Base-by-base conservation (phyloP, 768 basidiomycete genomes). In the Leccinum broughii region DNA sequence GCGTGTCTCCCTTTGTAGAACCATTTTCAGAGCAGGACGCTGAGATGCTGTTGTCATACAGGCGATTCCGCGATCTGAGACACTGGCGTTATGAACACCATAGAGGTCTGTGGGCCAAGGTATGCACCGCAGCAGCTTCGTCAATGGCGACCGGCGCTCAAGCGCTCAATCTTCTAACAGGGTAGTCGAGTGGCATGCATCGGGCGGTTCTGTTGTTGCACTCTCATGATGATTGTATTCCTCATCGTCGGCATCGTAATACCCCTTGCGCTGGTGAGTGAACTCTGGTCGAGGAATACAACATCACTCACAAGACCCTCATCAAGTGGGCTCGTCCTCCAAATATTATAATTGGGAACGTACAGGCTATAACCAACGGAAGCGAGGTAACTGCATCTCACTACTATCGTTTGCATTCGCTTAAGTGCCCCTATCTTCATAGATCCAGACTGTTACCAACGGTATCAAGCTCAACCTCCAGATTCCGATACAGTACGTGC, bases 291-390 rank as follows among this genome's bases (percentile, higher is more conserved):
- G 57, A 59, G 32, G 52, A 37, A 41, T 8, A 9, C n/a, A 34
- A 26, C 28, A 8, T 50, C 15, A 54, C 57, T 62, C 1, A 68
- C 46, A n/a, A 22, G 32, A 10, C 34, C 24, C 22, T 56, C 51
- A 14, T 54, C 53, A 52, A 93, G 92, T 94, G 88, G 88, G 80
- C 89, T 54, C 82, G 85, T 32, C 92, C 92, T 24, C 92, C 92
- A 1, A 80, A 85, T 61, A 76, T 93, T 53, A 68, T 70, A 26
- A 77, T 94, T 59, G 86, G 87, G 14, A 65, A 71, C 32, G 81
- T 85, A 26, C 70, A 75, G 52, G 17, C 69, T 20, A 13, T 79
- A 5, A 69, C 75, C 24, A 70, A 77, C 17, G 70, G 74, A 48
- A 84, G 79, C 69, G 72, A 79, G 55, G 87, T 88, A 66, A 64